Conservation (phyloP, 73 alveolate genomes). For the Uronychia setigera region DNA sequence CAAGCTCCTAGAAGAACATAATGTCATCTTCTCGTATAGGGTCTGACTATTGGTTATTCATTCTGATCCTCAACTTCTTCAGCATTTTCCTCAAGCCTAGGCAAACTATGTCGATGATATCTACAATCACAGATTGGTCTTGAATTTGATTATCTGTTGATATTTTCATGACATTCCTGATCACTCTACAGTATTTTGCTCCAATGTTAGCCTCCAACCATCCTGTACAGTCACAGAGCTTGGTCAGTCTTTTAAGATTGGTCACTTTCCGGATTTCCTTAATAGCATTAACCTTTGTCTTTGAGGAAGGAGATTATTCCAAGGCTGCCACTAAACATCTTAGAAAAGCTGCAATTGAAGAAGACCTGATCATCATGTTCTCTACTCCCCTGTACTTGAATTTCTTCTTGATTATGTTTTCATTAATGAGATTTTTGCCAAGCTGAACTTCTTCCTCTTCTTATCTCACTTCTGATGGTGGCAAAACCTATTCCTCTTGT, state of each 20-base stretch:
- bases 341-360: conserved; percentile 65
- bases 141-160: neutral
- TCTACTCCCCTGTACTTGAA: conserved; percentile 16
- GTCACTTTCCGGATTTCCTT: conserved; percentile 37
- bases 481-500: neutral
- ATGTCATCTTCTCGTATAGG: neutral
- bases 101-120: neutral
- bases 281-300: conserved; percentile 38
- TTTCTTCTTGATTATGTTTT: neutral
- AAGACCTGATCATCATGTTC: conserved; percentile 30
- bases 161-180: conserved; percentile 30
- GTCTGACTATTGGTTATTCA: neutral
- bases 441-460: too few relatives aligned
- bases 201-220: conserved; percentile 81
- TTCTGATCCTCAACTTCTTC: neutral
- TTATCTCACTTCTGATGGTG: too few relatives aligned
- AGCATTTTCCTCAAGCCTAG: neutral
- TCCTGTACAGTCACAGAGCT: conserved; percentile 85
- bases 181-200: conserved; percentile 79
- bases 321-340: conserved; percentile 67
- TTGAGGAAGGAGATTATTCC: conserved; percentile 58
- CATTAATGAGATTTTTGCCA: neutral
- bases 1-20: neutral
- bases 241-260: conserved; percentile 58
- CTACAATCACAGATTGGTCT: neutral